phyloP scores from a whole-genome alignment of 176 grass and related monocot species.

The Tillandsia fasciculata region DNA sequence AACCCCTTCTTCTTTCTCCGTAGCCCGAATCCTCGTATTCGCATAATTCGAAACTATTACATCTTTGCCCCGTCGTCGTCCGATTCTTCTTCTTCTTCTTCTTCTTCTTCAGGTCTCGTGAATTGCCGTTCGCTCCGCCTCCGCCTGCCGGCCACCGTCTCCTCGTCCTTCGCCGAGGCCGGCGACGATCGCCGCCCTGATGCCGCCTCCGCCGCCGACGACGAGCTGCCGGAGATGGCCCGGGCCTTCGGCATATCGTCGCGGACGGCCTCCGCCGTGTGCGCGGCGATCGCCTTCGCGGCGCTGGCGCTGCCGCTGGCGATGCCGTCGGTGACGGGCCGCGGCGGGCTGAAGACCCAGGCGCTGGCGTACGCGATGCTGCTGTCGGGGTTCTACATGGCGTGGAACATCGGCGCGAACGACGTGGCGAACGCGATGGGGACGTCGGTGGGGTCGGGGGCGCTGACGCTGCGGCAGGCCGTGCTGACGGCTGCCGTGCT shows the following conservation, averaged over 20 bases:
- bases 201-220: too few species aligned
- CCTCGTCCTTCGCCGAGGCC: slow-evolving; percentile 49
- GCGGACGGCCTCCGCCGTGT: slow-evolving; percentile 52
- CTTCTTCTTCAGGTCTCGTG: not conserved
- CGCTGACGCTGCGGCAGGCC: slow-evolving; percentile 83
- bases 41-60: too few species aligned
- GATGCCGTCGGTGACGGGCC: slow-evolving; percentile 52
- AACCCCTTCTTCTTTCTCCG: slow-evolving; percentile 38
- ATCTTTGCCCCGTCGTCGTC: slow-evolving; percentile 2
- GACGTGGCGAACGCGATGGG: slow-evolving; percentile 99
- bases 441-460: slow-evolving; percentile 90
- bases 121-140: slow-evolving; percentile 12
- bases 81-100: slow-evolving; percentile 5
- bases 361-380: slow-evolving; percentile 60
- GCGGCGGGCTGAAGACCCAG: slow-evolving; percentile 44
- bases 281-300: slow-evolving; percentile 53
- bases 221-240: slow-evolving; percentile 54
- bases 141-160: slow-evolving; percentile 34
- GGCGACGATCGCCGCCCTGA: slow-evolving; percentile 22
- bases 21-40: slow-evolving; percentile 12
- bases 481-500: slow-evolving; percentile 75
- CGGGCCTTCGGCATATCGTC: slow-evolving; percentile 81
- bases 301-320: slow-evolving; percentile 54
- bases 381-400: slow-evolving; percentile 90
- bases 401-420: slow-evolving; percentile 96